A percentile compares a stretch with the other conserved stretches of the same genome.
Evolutionary conservation across 75 land plant genomes (phyloP).

Genomic region (Picea glauca): DNA sequence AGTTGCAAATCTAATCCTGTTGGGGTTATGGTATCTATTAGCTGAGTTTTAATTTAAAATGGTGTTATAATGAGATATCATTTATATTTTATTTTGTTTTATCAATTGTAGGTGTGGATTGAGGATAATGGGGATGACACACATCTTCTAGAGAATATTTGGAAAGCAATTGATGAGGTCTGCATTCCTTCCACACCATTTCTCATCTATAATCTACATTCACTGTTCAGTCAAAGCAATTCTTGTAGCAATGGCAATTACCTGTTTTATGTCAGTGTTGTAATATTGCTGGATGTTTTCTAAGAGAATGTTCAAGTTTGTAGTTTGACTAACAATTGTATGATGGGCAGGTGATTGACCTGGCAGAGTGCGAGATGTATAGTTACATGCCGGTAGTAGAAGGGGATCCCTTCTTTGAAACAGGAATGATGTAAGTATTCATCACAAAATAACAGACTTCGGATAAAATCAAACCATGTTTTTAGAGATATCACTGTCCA

Average conservation of each 20-base stretch:
- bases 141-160: conserved; percentile 43
- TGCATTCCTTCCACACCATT: not conserved
- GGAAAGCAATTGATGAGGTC: conserved; percentile 70
- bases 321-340: not conserved
- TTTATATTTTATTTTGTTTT: not conserved
- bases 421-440: conserved; percentile 62
- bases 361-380: conserved; percentile 76
- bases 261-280: not conserved
- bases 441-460: not conserved
- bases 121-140: conserved; percentile 32
- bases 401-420: conserved; percentile 66
- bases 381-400: conserved; percentile 69
- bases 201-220: too few species aligned
- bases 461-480: too few species aligned
- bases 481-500: too few species aligned
- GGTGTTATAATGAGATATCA: not conserved
- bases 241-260: not conserved
- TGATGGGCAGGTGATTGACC: conserved; percentile 50
- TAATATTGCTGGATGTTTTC: not conserved
- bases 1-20: conserved; percentile 1
- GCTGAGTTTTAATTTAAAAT: not conserved
- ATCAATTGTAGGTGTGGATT: conserved; percentile 47
- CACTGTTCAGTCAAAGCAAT: not conserved
- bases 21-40: not conserved
- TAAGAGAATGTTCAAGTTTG: not conserved